phyloP scores from a whole-genome alignment of 2,329 filamentous ascomycete species.

The Akanthomyces uredinophilus region DNA sequence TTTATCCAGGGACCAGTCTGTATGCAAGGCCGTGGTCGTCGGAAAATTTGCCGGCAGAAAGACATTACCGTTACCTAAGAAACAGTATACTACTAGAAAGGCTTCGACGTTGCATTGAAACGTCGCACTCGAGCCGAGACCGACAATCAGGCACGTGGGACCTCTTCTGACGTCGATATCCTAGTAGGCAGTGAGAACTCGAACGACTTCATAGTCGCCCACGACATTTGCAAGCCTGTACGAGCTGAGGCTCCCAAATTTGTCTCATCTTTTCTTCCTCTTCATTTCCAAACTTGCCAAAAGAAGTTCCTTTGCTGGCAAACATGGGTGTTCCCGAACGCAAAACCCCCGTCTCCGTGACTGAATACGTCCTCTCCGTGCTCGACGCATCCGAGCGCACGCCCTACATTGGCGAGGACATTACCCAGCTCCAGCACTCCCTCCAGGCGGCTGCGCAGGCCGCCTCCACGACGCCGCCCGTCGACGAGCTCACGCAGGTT shows the following conservation, averaged over 20 bases:
- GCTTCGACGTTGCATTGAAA: background rate
- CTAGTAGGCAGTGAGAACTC: background rate
- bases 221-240: background rate
- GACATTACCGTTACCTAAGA: background rate
- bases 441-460: conserved; percentile 18
- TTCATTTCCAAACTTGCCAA: background rate
- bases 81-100: background rate
- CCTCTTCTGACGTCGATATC: background rate
- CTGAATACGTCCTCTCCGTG: conserved; percentile 16
- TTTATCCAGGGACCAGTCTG: background rate
- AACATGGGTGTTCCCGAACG: conserved; percentile 10
- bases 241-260: too few relatives aligned
- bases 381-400: conserved; percentile 15
- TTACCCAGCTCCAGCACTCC: conserved; percentile 20
- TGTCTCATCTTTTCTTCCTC: too few relatives aligned
- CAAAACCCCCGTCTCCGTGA: conserved; percentile 15
- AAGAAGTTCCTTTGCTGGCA: background rate
- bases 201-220: background rate
- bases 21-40: background rate
- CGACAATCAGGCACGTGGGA: background rate
- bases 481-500: conserved; percentile 20
- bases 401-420: conserved; percentile 19
- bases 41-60: background rate
- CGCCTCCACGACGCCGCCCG: conserved; percentile 14
- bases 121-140: background rate